Conservation (phyloP, 768 basidiomycete genomes). For the Lactarius akahatsu region DNA sequence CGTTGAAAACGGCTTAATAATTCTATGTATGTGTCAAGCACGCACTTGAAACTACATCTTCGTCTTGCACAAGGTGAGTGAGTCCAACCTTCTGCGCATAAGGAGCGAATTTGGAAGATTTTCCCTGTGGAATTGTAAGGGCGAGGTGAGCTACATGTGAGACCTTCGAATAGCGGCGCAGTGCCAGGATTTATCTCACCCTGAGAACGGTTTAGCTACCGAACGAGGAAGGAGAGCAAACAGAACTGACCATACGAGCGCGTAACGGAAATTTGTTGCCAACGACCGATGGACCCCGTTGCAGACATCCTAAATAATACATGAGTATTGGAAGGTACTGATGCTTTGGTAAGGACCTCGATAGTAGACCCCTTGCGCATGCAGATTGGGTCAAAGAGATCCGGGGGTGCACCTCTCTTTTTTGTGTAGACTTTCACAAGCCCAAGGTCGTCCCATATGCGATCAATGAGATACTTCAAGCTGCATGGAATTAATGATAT, state of each 20-base stretch:
- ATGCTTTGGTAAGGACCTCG: conserved; percentile 53
- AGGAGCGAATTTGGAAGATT: conserved; percentile 90
- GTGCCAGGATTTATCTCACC: conserved; percentile 18
- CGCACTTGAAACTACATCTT: conserved; percentile 88
- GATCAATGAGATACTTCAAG: conserved; percentile 69
- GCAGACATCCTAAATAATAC: conserved; percentile 66
- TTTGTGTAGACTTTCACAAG: conserved; percentile 96
- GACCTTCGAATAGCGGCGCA: conserved; percentile 15
- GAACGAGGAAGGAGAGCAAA: neutral
- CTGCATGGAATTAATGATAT: conserved; percentile 38
- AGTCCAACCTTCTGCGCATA: conserved; percentile 94
- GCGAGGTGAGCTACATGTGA: conserved; percentile 4
- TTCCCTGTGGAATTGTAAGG: conserved; percentile 53
- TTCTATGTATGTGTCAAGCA: conserved; percentile 25
- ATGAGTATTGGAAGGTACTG: conserved; percentile 1
- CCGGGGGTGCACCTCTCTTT: conserved; percentile 92
- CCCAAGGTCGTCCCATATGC: conserved; percentile 76
- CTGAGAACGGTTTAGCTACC: conserved; percentile 13
- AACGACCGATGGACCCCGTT: conserved; percentile 90
- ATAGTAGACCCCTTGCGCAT: conserved; percentile 90
- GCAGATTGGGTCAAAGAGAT: conserved; percentile 87
- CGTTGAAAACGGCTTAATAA: conserved; percentile 9
- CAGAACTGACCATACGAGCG: conserved; percentile 77
- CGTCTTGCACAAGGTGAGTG: conserved; percentile 78
- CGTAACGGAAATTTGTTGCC: conserved; percentile 90